Evolutionary conservation across 1,284 basidiomycete species (phyloP), one percentile per base, ranked within the genome.

Genomic region (Ganoderma meredithae): DNA sequence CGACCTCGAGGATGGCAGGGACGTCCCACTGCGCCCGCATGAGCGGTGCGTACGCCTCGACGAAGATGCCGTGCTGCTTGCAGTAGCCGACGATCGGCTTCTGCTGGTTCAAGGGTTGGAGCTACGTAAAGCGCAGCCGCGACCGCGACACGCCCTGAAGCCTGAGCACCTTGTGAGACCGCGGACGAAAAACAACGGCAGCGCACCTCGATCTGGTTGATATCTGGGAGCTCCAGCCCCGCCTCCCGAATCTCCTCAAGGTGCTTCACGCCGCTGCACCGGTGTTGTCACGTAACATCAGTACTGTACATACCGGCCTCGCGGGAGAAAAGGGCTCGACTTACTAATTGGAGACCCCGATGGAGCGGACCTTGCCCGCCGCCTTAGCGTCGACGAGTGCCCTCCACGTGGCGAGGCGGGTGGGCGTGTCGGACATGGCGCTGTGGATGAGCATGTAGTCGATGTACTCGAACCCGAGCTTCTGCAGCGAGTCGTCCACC

Each of bases 21-120:
- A 87, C 75, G 40, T 81, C 76, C 33, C 82, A 75, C 60, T 81
- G 72, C 3, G 82, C 86, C 25, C 84, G 80, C 17, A 85, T 77
- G 31, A 88, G 76, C 0, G 88, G 87, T 61, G 81, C 84, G 74
- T 89, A 89, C 0, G 88, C 95, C 78, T 96, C 84, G 5, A 96
- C 81, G 39, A 90, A 81, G 64, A 97, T 94, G 4, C 81, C 83
- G 70, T 95, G 81, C 60, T 85, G 77, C 36, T 81, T 76, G 81
- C 95, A 96, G 78, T 93, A 96, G 19, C 86, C 82, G 39, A 94
- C 93, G 66, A 96, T 94, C 15, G 88, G 85, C 60, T 83, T 83
- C 71, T 95, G 94, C 75, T 96, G 94, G 80, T 92, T 95, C 73
- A 92, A 88, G 0, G 95, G 94, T 76, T 96, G 94, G 3, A 95